Base-by-base conservation (phyloP, 2,329 filamentous ascomycete genomes). In the Cryphonectria radicalis region DNA sequence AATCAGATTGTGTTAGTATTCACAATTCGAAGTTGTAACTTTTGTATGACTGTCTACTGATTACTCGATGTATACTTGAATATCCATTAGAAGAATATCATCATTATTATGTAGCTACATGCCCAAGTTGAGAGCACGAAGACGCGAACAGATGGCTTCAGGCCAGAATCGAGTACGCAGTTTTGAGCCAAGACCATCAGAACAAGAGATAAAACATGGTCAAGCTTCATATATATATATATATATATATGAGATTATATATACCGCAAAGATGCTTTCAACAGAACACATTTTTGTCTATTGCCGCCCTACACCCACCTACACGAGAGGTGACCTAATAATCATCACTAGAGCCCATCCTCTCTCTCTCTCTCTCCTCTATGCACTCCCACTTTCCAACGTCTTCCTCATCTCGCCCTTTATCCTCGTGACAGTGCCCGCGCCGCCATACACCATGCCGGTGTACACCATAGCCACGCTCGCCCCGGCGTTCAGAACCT, bases 401-500 rank as follows among this genome's bases (percentile, higher is more conserved):
- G 79, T 77, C 70, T 83, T 79, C 76, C 82, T 84, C 84, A 92
- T 88, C 83, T 92, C 88, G 63, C 82, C 81, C 81, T 92, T 92
- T 74, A 92, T 89, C 76, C 88, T 83, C 62, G 90, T 91, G 25
- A 91, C 81, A 2, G 89, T 91, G 25, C 90, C 90, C 0, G 88
- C 84, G 17, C 90, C 90, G 17, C 88, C 88, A 73, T 92, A 92
- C 1, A 89, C 86, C 77, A 91, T 81, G 0, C 84, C 92, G 0
- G 96, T 99, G 80, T 98, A 98, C 67, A 97, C 86, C 90, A 97
- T 96, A 2, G 94, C 94, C 19, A 97, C 91, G 76, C 92, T 95
- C 0, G 96, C 96, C 11, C 96, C 96, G 0, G 95, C 94, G 75
- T 97, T 93, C 65, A 98, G 85, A 8, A 95, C 89, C 81, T 93